Percentiles rank a stretch among this genome's conserved stretches.
Conservation (phyloP, 345 rosid species). For the Gossypium sturtianum region DNA sequence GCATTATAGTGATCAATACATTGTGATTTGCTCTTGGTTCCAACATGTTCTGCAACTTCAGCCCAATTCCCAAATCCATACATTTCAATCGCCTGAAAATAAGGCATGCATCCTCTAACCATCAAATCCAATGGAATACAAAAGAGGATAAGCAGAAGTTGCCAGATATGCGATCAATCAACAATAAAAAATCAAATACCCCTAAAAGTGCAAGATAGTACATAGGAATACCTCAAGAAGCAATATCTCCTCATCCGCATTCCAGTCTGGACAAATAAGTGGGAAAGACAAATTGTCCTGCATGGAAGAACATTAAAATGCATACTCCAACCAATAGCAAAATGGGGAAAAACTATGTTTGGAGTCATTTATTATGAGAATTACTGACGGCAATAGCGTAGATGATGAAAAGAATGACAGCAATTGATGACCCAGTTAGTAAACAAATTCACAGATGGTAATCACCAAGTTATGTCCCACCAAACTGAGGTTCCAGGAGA, state of each 20-base stretch:
- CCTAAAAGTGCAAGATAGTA: not conserved
- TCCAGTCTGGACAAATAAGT: slow-evolving; percentile 83
- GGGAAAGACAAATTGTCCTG: slow-evolving; percentile 97
- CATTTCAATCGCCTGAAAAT: slow-evolving; percentile 75
- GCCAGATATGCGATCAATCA: not conserved
- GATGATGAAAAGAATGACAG: not conserved
- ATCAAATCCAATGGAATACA: slow-evolving; percentile 24
- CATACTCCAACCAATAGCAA: not conserved
- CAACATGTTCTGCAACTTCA: slow-evolving; percentile 90
- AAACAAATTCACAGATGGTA: not conserved
- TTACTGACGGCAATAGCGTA: not conserved
- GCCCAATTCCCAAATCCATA: slow-evolving; percentile 96
- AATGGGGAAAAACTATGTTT: not conserved
- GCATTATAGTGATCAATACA: slow-evolving; percentile 72
- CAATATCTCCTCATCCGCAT: slow-evolving; percentile 89
- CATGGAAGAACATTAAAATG: slow-evolving; percentile 14
- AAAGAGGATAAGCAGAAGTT: slow-evolving; percentile 8
- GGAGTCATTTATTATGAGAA: not conserved
- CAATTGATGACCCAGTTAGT: not conserved
- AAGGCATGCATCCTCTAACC: slow-evolving; percentile 16
- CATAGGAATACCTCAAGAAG: slow-evolving; percentile 73
- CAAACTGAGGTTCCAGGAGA: not conserved
- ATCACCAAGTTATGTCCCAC: not conserved
- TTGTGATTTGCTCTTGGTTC: slow-evolving; percentile 69
- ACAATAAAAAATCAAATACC: not conserved